Evolutionary conservation across 2,329 filamentous ascomycete genomes (phyloP).

Genomic region (Purpureocillium takamizusanense): DNA sequence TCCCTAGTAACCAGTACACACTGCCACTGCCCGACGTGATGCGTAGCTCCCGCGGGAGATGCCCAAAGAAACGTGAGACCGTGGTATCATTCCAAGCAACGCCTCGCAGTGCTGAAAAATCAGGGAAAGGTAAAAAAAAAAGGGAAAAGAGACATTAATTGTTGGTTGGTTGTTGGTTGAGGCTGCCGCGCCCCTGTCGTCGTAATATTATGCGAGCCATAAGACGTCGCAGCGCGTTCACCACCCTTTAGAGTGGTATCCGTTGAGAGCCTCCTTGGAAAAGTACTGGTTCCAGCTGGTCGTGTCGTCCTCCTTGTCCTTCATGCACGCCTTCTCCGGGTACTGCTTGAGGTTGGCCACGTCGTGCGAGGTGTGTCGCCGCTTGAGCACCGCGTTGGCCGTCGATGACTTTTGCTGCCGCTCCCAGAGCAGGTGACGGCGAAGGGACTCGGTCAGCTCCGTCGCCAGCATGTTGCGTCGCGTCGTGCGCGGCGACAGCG

Average conservation of each 20-base stretch:
- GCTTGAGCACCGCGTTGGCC: conserved; percentile 79
- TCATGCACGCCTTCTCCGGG: conserved; percentile 56
- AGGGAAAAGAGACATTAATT: too few species aligned
- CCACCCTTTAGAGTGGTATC: conserved; percentile 35
- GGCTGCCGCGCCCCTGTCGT: too few species aligned
- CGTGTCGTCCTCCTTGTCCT: conserved; percentile 53
- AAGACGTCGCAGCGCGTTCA: conserved; percentile 11
- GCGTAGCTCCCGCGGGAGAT: too few species aligned
- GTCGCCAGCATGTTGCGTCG: conserved; percentile 92
- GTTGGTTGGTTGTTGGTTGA: too few species aligned
- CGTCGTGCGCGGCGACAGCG: conserved; percentile 84
- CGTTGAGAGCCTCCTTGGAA: conserved; percentile 58
- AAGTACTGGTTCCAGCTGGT: conserved; percentile 83
- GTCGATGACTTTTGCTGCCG: conserved; percentile 89
- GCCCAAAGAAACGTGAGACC: too few species aligned
- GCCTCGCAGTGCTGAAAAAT: too few species aligned
- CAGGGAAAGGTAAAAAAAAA: too few species aligned
- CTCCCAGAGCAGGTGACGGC: conserved; percentile 89
- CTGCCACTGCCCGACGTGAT: too few species aligned
- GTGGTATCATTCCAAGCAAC: too few species aligned
- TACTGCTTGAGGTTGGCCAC: conserved; percentile 81
- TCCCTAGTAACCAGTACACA: too few species aligned
- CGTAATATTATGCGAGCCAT: too few species aligned
- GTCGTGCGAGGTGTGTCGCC: conserved; percentile 83
- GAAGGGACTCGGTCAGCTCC: conserved; percentile 86